Base-by-base conservation (phyloP, 1,284 basidiomycete genomes). In the Naganishia sp. region DNA sequence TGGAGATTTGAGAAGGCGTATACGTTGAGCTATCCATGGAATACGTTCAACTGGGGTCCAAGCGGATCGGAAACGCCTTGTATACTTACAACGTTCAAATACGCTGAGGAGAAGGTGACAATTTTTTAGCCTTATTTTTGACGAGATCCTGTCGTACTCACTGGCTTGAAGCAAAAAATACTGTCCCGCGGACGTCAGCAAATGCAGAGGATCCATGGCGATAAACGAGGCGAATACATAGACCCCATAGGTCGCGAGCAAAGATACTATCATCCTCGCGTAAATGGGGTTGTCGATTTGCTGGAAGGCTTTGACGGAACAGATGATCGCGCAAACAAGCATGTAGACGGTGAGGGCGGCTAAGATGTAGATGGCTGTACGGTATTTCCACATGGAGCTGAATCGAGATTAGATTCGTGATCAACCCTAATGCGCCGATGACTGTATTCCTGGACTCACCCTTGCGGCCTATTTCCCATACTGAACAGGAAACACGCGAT, bases 401-500 rank as follows among this genome's bases (percentile, higher is more conserved):
- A 3, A 43, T 18, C 39, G 36, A 45, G 18, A 65, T 25, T 54
- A 21, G 13, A 10, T 43, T 18, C 65, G 52, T 54, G 23, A 39
- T 15, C 18, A 18, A 10, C 4, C 6, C 13, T n/a, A 31, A 16
- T 31, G 3, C 21, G 33, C n/a, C 28, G 28, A 3, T 21, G 28
- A 21, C 3, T 36, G 18, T 4, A 33, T 5, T 31, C 9, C 21
- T 28, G 28, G n/a, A 77, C 86, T 71, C 75, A 91, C 86, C 91
- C 89, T 79, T 88, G 86, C 1, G 95, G 95, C 69, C 93, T 88
- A 78, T 98, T 99, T 5, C 96, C 95, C 90, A 99, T 94, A 0
- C 92, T 90, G 77, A 99, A 90, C 21, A 98, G 83, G 83, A 99
- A 97, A 72, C 88, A 90, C 0, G 90, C 88, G 18, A 94, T 84